Conservation (phyloP, 1,284 basidiomycete species). For the Boletus mariae region DNA sequence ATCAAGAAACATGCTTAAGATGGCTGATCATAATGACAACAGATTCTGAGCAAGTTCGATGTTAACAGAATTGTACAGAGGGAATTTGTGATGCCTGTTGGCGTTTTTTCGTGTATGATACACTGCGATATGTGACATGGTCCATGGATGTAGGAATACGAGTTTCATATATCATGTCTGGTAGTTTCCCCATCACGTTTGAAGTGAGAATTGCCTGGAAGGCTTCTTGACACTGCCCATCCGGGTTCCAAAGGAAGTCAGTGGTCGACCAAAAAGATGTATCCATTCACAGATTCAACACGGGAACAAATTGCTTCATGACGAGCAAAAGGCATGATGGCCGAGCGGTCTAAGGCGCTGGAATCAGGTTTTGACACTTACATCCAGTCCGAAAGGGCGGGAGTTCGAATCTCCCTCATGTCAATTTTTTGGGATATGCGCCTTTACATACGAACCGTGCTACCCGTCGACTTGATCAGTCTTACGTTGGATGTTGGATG, state of each 20-base stretch:
- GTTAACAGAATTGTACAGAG: background rate
- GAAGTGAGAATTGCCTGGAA: background rate
- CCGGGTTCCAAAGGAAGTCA: too few species aligned
- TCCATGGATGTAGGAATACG: background rate
- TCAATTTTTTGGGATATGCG: constrained; percentile 12
- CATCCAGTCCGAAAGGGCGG: constrained; percentile 35
- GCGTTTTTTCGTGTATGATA: background rate
- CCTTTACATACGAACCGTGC: too few species aligned
- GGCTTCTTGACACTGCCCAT: too few species aligned
- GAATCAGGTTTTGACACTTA: constrained; percentile 26
- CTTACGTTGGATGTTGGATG: too few species aligned
- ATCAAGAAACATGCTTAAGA: background rate
- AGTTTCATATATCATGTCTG: background rate
- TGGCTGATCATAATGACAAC: background rate
- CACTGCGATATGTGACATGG: background rate
- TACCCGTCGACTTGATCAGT: background rate
- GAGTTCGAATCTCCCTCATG: constrained; percentile 36
- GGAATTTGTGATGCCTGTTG: background rate
- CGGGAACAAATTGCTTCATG: too few species aligned
- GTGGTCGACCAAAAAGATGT: too few species aligned
- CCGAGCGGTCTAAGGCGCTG: constrained; percentile 65
- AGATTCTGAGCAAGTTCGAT: background rate
- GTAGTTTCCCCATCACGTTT: background rate
- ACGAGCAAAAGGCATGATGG: constrained; percentile 42
- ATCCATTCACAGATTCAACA: too few species aligned